Percentiles rank a stretch among this genome's conserved stretches.
Evolutionary conservation across 2,329 filamentous ascomycete species (phyloP).

Genomic region (Lecanicillium sp.): DNA sequence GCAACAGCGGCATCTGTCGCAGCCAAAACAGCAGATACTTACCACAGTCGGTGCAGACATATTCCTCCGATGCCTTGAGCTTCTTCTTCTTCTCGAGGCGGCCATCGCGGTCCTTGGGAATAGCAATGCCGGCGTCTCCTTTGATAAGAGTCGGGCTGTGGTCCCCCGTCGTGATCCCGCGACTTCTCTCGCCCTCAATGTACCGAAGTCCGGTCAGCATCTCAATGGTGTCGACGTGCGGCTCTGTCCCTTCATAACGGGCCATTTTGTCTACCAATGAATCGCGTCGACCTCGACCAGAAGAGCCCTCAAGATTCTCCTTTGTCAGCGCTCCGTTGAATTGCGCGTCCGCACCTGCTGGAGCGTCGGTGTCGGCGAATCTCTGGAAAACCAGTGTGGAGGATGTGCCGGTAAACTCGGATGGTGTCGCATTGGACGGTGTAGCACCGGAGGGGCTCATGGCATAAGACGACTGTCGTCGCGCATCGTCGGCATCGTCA

Average conservation of each 20-base stretch:
- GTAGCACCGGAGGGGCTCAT: conserved; percentile 49
- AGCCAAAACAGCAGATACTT: too few relatives aligned
- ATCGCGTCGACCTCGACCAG: conserved; percentile 57
- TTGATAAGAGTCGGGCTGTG: conserved; percentile 73
- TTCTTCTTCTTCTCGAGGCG: conserved; percentile 76
- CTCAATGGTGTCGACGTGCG: conserved; percentile 81
- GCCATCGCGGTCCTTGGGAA: conserved; percentile 69
- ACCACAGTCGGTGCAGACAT: conserved; percentile 92
- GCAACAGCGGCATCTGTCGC: too few relatives aligned
- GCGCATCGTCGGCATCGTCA: conserved; percentile 64
- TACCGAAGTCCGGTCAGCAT: conserved; percentile 87
- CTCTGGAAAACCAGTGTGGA: conserved; percentile 20
- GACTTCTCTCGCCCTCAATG: conserved; percentile 78
- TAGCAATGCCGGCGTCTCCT: conserved; percentile 79
- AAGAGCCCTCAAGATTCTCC: conserved; percentile 70
- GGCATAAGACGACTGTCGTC: conserved; percentile 44
- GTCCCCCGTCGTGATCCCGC: conserved; percentile 80
- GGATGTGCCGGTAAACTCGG: conserved; percentile 34
- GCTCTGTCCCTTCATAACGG: conserved; percentile 60
- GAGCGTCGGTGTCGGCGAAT: conserved; percentile 27
- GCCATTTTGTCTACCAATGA: conserved; percentile 81
- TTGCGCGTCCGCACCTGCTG: conserved; percentile 53
- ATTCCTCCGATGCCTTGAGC: conserved; percentile 75
- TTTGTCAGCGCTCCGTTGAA: conserved; percentile 64
- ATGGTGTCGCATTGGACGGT: conserved; percentile 36